Conservation (phyloP, 2,329 filamentous ascomycete species). For the Neofusicoccum laricinum region DNA sequence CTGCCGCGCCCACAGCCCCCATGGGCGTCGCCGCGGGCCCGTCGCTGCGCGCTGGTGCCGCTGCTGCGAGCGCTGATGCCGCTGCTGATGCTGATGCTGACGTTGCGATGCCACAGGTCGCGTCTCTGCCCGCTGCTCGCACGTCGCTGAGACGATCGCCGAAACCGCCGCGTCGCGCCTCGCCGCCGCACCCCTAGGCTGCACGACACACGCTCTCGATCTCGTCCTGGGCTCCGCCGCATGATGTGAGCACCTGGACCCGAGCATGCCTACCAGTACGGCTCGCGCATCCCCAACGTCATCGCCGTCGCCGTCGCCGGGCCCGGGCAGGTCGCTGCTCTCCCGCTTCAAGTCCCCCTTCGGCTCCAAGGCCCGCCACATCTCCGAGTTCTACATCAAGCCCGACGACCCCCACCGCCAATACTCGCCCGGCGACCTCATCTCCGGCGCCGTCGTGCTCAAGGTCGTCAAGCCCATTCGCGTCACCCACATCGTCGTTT, state of each 20-base stretch:
- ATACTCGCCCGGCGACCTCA: constrained; percentile 71
- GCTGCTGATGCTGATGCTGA: constrained; percentile 1
- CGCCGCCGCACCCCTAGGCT: background rate
- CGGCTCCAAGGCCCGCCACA: constrained; percentile 57
- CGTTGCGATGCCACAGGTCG: constrained; percentile 9
- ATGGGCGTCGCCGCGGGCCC: background rate
- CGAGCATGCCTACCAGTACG: constrained; percentile 18
- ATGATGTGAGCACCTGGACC: constrained; percentile 17
- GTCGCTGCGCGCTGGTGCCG: background rate
- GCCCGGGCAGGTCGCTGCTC: constrained; percentile 38
- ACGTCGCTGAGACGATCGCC: background rate
- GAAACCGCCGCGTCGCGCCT: constrained; percentile 9
- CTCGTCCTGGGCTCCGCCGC: constrained; percentile 6
- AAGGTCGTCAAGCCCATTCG: constrained; percentile 71
- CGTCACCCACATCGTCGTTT: constrained; percentile 76
- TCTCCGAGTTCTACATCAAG: constrained; percentile 75
- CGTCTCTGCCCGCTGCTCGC: background rate
- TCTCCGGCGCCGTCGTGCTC: constrained; percentile 70
- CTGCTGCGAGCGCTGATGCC: background rate
- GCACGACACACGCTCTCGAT: background rate
- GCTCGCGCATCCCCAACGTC: constrained; percentile 13
- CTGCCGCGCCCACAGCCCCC: background rate
- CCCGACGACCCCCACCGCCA: constrained; percentile 75
- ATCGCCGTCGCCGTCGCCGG: constrained; percentile 6
- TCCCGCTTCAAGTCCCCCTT: constrained; percentile 58